phyloP scores from a whole-genome alignment of 1,284 basidiomycete genomes.

The Sanguinoderma infundibulare region DNA sequence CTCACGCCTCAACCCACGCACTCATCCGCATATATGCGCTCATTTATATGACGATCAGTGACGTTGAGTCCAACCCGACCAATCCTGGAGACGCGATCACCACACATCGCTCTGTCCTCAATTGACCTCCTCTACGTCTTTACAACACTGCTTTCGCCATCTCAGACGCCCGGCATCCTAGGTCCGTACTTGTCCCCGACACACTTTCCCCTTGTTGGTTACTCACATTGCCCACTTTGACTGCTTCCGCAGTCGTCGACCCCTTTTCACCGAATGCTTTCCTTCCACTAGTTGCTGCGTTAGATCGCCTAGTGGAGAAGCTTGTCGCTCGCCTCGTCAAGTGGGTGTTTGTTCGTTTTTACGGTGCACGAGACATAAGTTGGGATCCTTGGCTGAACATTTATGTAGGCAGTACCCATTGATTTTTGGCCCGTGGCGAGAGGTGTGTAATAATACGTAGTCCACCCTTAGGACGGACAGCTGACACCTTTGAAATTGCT shows the following conservation, averaged over 20 bases:
- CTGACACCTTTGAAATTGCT: not conserved
- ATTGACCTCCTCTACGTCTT: constrained; percentile 60
- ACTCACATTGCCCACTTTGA: not conserved
- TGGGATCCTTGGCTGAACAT: not conserved
- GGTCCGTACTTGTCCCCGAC: constrained; percentile 7
- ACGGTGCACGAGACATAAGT: not conserved
- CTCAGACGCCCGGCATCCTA: constrained; percentile 5
- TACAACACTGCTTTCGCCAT: constrained; percentile 34
- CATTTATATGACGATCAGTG: constrained; percentile 42
- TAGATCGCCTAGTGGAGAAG: constrained; percentile 56
- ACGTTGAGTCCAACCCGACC: constrained; percentile 48
- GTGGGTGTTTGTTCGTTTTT: constrained; percentile 39
- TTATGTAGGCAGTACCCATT: constrained; percentile 67
- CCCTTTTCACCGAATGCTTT: constrained; percentile 31
- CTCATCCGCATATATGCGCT: constrained; percentile 10
- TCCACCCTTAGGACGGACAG: constrained; percentile 7
- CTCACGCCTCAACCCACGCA: not conserved
- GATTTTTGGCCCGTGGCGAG: constrained; percentile 69
- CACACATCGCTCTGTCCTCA: constrained; percentile 45
- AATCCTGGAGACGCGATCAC: constrained; percentile 36
- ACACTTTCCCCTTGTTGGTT: not conserved
- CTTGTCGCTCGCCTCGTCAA: constrained; percentile 64
- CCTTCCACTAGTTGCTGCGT: constrained; percentile 37
- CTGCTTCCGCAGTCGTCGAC: constrained; percentile 17
- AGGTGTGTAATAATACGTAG: constrained; percentile 44